These are phyloP conservation scores for Tieghemiomyces parasiticus DNA, from an alignment of 192 early-diverging fungal species.

Conservation along the genomic window DNA sequence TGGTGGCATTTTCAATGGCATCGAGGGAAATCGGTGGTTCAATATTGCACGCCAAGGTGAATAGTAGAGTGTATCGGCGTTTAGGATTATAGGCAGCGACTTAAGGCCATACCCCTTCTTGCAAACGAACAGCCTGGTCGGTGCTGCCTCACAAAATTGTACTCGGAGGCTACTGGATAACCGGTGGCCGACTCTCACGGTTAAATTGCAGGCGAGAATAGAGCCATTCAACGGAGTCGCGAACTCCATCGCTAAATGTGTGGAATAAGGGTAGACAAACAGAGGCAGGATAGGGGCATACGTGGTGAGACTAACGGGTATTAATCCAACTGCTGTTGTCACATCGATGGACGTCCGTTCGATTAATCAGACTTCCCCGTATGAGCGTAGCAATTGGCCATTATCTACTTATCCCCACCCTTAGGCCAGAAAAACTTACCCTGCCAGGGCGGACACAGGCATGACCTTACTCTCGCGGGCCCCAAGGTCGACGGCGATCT, in stretches of 20 bases:
- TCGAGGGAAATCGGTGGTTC: too few species aligned
- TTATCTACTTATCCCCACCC: background rate
- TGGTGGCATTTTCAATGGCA: too few species aligned
- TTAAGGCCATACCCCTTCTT: too few species aligned
- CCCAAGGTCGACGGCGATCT: constrained; percentile 67
- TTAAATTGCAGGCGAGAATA: constrained; percentile 68
- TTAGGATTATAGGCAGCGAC: background rate
- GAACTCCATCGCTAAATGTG: constrained; percentile 52
- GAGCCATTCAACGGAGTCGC: constrained; percentile 87
- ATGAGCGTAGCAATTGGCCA: background rate
- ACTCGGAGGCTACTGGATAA: constrained; percentile 25
- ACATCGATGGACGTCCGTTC: background rate
- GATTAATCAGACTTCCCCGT: background rate
- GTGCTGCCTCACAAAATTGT: background rate
- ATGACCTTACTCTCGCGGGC: constrained; percentile 78
- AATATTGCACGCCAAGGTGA: background rate
- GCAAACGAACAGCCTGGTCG: background rate
- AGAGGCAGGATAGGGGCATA: background rate
- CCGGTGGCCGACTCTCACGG: constrained; percentile 59
- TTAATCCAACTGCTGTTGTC: background rate
- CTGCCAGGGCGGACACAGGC: constrained; percentile 63
- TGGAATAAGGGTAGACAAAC: constrained; percentile 7
- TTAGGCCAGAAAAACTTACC: constrained; percentile 34
- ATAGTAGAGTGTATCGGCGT: background rate
- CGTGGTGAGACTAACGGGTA: constrained; percentile 4